Evolutionary conservation across 169 alveolate genomes (phyloP), one percentile per base, ranked within the genome.

Genomic region (Cryptosporidium ubiquitum): DNA sequence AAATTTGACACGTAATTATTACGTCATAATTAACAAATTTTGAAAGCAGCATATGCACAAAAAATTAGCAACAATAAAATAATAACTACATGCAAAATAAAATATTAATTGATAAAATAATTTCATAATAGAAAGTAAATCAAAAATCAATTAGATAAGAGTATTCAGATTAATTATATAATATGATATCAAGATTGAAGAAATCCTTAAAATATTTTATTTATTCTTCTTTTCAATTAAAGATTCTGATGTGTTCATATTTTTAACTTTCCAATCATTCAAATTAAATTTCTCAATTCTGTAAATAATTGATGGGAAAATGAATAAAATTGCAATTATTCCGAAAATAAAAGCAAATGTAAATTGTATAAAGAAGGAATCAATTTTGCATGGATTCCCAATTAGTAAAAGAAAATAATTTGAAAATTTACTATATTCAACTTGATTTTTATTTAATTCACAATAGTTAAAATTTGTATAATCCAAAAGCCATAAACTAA

Each of bases 341-440:
- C 94, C 94, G 49, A 86, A 39, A 55, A 86, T 35, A 58, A 92
- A 86, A 18, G 91, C 86, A 52, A 86, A 69, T 23, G 57, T 44
- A 91, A 84, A 89, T 70, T 92, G 94, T 10, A 84, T 70, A 61
- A 89, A 92, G 69, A 84, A 92, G 7, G 93, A 92, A 57, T 92
- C 94, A 70, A 92, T 42, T 18, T 23, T 35, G 44, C 64, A 92
- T 42, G 47, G 85, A 69, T 31, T 70, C 39, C 70, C 93, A 86
- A 89, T 68, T 52, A 75, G 42, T 49, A 58, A 23, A 29, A 85
- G 49, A 37, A 31, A 16, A 58, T 55, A 64, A 18, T 60, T 55
- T n/a, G 42, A 29, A 33, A 51, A 23, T 29, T 60, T 49, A 47
- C 29, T 60, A 39, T 26, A 42, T 69, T n/a, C 31, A 23, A 33